A percentile compares a stretch with the other conserved stretches of the same genome.
These are phyloP conservation scores for Acer saccharum DNA, from an alignment of 345 rosid species.

Conservation along the genomic window DNA sequence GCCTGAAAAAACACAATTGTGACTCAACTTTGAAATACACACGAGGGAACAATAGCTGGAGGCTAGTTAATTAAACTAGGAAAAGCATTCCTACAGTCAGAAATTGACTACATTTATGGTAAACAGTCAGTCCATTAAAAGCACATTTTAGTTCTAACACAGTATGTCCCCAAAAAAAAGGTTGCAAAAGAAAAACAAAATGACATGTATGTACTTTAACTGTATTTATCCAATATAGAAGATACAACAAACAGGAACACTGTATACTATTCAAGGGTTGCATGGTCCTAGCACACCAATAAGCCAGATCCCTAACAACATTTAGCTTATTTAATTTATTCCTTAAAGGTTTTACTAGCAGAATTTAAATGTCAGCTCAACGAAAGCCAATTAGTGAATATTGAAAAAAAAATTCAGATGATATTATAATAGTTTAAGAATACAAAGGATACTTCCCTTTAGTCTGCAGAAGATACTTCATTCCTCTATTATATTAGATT, in stretches of 20 bases:
- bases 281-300: neutral
- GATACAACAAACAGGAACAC: neutral
- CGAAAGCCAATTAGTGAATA: neutral
- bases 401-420: neutral
- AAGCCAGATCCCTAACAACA: neutral
- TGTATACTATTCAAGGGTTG: neutral
- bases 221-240: too few relatives aligned
- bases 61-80: neutral
- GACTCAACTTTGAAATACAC: conserved; percentile 12
- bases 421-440: neutral
- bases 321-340: conserved; percentile 2
- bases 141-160: too few relatives aligned
- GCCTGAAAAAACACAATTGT: conserved; percentile 59
- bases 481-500: neutral
- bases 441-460: neutral
- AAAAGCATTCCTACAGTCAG: too few relatives aligned
- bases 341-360: neutral
- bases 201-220: too few relatives aligned
- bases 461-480: neutral
- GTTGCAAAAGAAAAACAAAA: too few relatives aligned
- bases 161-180: too few relatives aligned
- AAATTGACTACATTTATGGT: too few relatives aligned
- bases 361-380: neutral
- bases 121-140: too few relatives aligned
- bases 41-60: conserved; percentile 9